phyloP scores from a whole-genome alignment of 2,329 filamentous ascomycete species.

The Pezicula neosporulosa region DNA sequence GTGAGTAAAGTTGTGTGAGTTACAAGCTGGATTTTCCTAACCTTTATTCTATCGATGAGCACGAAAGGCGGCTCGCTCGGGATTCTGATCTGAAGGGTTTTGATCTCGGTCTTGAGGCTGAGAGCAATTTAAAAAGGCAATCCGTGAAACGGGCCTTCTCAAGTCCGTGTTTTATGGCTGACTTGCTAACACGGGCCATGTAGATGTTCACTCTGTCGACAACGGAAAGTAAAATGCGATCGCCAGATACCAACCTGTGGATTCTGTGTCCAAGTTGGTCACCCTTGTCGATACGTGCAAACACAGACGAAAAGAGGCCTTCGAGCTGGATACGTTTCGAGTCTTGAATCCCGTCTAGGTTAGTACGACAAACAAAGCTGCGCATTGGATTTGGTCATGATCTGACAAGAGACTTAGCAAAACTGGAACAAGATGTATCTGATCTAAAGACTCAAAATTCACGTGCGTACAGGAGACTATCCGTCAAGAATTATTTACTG shows the following conservation, averaged over 20 bases:
- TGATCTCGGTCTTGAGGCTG: neutral
- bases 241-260: conserved; percentile 21
- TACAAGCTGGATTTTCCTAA: neutral
- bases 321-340: conserved; percentile 34
- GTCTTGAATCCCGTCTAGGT: conserved; percentile 33
- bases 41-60: neutral
- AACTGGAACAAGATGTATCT: conserved; percentile 19
- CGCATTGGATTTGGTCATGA: neutral
- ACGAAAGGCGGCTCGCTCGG: neutral
- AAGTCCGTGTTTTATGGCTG: neutral
- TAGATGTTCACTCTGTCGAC: conserved; percentile 22
- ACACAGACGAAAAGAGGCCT: conserved; percentile 25
- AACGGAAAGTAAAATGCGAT: conserved; percentile 27
- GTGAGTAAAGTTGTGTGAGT: conserved; percentile 12
- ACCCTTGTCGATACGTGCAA: conserved; percentile 19
- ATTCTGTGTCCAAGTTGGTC: conserved; percentile 22
- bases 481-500: neutral
- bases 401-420: conserved; percentile 3
- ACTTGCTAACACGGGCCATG: conserved; percentile 8
- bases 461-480: neutral
- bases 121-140: too few species aligned
- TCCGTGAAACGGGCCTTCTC: neutral
- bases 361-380: neutral
- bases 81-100: neutral
- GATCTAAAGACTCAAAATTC: conserved; percentile 10